These are phyloP conservation scores for Antitrichia curtipendula DNA, from an alignment of 225 moss, liverwort and hornwort genomes.

Conservation along the genomic window DNA sequence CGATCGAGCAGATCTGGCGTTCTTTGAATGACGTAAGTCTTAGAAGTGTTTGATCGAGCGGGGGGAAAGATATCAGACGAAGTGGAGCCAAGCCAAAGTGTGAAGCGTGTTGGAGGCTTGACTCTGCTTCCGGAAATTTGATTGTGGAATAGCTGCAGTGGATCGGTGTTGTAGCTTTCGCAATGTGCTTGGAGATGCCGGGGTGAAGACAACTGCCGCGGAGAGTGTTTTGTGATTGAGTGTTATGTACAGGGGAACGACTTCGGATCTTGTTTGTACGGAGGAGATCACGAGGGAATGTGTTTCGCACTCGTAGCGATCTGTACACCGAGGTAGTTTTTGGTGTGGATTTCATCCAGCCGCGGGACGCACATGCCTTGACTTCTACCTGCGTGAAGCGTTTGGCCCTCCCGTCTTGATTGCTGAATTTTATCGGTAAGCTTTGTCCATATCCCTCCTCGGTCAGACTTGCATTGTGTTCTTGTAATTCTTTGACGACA, in stretches of 20 bases:
- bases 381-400: neutral
- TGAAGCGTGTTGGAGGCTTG: constrained; percentile 8
- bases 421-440: neutral
- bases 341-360: neutral
- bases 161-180: constrained; percentile 34
- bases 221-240: constrained; percentile 37
- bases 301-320: neutral
- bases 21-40: neutral
- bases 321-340: neutral
- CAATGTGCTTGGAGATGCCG: constrained; percentile 38
- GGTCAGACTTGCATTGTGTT: neutral
- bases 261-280: neutral
- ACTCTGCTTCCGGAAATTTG: constrained; percentile 1
- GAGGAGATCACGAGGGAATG: neutral
- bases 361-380: neutral
- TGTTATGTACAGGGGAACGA: constrained; percentile 29
- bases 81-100: constrained; percentile 31
- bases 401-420: neutral
- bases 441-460: neutral
- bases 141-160: neutral
- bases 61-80: constrained; percentile 1
- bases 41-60: neutral
- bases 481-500: neutral
- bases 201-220: constrained; percentile 12
- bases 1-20: constrained; percentile 16